These are phyloP conservation scores for Gossypium rotundifolium DNA, from an alignment of 345 rosid genomes.

Conservation along the genomic window DNA sequence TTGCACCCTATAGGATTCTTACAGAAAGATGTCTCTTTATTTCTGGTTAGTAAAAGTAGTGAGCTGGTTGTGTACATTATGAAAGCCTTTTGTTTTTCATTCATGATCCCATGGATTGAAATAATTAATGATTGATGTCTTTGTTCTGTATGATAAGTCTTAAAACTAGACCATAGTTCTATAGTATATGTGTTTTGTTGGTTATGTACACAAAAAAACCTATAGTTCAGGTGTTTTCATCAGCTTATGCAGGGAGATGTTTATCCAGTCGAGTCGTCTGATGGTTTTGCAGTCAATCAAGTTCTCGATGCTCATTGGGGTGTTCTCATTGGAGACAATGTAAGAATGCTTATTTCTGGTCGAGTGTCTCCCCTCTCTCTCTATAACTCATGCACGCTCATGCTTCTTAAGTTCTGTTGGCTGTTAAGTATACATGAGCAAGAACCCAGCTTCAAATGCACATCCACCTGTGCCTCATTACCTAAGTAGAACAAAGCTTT, in stretches of 20 bases:
- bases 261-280: slow-evolving; percentile 55
- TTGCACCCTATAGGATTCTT: neutral
- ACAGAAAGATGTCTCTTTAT: neutral
- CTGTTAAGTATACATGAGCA: neutral
- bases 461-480: no score
- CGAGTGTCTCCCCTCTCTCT: no score
- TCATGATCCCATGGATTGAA: no score
- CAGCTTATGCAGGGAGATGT: slow-evolving; percentile 58
- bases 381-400: neutral
- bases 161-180: no score
- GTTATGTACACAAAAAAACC: neutral
- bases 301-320: slow-evolving; percentile 92
- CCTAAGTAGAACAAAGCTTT: no score
- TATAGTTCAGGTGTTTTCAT: slow-evolving; percentile 14
- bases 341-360: slow-evolving; percentile 29
- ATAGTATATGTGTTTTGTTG: no score
- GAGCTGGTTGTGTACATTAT: no score
- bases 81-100: no score
- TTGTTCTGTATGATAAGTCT: neutral
- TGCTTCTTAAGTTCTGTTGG: no score
- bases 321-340: slow-evolving; percentile 50
- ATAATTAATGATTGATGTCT: neutral
- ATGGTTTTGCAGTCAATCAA: slow-evolving; percentile 36
- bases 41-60: no score
- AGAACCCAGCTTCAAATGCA: no score